Conservation (phyloP, 164 flowering plant species). For the Kalanchoe fedtschenkoi region DNA sequence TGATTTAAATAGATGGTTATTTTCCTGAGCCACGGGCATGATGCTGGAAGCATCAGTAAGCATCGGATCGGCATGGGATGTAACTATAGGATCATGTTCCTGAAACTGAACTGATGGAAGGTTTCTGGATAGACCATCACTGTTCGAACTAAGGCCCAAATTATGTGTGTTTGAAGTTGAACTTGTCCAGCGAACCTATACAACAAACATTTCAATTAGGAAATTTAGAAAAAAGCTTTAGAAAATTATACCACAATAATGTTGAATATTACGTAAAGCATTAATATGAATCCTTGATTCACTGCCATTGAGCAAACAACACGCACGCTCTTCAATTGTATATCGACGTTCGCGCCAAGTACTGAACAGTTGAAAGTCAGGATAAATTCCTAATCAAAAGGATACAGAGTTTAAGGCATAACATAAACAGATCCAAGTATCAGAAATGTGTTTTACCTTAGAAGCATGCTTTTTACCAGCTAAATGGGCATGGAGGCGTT, state of each 20-base stretch:
- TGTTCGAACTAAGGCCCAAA: not conserved
- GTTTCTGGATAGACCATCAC: not conserved
- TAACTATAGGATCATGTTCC: not conserved
- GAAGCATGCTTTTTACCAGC: constrained; percentile 20
- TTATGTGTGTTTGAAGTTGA: not conserved
- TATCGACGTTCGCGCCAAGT: not conserved
- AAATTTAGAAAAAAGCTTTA: too few species aligned
- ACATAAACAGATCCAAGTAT: not conserved
- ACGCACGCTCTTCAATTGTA: not conserved
- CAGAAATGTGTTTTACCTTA: constrained; percentile 12
- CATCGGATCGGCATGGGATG: not conserved
- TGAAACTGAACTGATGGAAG: not conserved
- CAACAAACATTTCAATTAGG: not conserved
- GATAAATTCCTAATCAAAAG: not conserved
- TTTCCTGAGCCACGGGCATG: not conserved
- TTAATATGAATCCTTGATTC: not conserved
- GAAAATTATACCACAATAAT: too few species aligned
- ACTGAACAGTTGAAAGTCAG: not conserved
- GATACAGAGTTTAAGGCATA: not conserved
- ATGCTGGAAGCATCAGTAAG: not conserved
- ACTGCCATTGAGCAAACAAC: not conserved
- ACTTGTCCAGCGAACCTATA: not conserved
- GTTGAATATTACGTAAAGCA: too few species aligned
- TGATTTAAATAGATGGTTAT: not conserved
- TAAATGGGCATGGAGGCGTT: constrained; percentile 12